Conservation (phyloP, 2,329 filamentous ascomycete genomes). For the Tolypocladium guangdongense region DNA sequence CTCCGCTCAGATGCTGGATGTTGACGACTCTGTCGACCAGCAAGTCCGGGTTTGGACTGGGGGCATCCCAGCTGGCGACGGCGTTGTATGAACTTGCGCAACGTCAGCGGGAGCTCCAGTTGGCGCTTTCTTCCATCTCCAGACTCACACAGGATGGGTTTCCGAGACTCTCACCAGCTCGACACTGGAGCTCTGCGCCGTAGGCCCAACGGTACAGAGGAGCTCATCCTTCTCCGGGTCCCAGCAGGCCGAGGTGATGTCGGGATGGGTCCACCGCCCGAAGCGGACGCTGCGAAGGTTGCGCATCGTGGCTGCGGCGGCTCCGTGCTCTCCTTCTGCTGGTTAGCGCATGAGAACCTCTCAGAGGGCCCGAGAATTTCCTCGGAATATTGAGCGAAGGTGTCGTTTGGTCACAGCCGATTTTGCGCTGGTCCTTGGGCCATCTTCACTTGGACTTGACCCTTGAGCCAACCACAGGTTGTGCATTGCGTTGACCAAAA, state of each 20-base stretch:
- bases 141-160: slow-evolving; percentile 20
- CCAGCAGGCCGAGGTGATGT: slow-evolving; percentile 74
- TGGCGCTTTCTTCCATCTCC: background rate
- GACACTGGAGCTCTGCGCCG: slow-evolving; percentile 56
- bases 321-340: background rate
- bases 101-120: background rate
- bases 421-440: background rate
- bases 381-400: background rate
- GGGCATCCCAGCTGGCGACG: slow-evolving; percentile 84
- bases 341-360: slow-evolving; percentile 1
- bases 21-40: slow-evolving; percentile 63
- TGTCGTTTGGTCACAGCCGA: background rate
- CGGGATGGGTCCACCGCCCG: slow-evolving; percentile 49
- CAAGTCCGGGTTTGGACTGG: slow-evolving; percentile 66
- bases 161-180: slow-evolving; percentile 52
- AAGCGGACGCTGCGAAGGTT: slow-evolving; percentile 75
- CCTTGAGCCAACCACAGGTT: background rate
- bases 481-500: slow-evolving; percentile 4
- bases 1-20: slow-evolving; percentile 79
- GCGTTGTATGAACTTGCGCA: slow-evolving; percentile 15
- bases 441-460: background rate
- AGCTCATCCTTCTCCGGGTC: slow-evolving; percentile 68
- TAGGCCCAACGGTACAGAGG: slow-evolving; percentile 77
- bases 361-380: background rate
- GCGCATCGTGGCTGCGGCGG: slow-evolving; percentile 49